Evolutionary conservation across 768 basidiomycete genomes (phyloP), one percentile per base, ranked within the genome.

Genomic region (Naganishia onofrii): DNA sequence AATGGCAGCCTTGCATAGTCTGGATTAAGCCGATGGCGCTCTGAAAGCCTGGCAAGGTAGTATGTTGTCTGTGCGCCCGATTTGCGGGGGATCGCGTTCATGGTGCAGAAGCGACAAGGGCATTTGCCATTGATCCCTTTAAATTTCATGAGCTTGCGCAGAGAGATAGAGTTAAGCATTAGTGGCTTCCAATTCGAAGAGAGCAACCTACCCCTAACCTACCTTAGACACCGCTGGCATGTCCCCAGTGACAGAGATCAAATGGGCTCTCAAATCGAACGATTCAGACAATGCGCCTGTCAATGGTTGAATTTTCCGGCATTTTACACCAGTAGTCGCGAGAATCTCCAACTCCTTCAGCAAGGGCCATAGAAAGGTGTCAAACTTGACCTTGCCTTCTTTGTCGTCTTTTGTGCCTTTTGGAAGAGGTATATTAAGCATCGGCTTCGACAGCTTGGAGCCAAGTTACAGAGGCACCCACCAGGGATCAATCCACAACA

Each of bases 211-310:
- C n/a, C n/a, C n/a, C n/a, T n/a, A n/a, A n/a, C n/a, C n/a, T 32
- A 32, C 56, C 23, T 57, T 57, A 28, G 56, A 29, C 10, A 57
- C 56, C 32, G 56, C 56, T 8, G 56, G 56, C 56, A 57, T 57
- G 32, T 57, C 56, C 19, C 56, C 56, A 17, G 56, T 57, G 15
- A 57, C 28, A 8, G 56, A 32, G 17, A 57, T 32, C 9, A 57
- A 17, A 34, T 57, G 28, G 56, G 56, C 56, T 15, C 56, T 12
- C 15, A 57, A 34, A 34, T 8, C 36, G 32, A 57, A 57, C 28
- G 13, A 32, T 17, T 34, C 56, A 15, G 56, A 57, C 10, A 57
- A 34, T 17, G 15, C 15, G 31, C 15, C n/a, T 15, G 32, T 17
- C 17, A 32, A 29, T 17, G 56, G 32, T 9, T 12, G 2, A 34